Evolutionary conservation across 768 basidiomycete species (phyloP).

Genomic region (Russula earlei): DNA sequence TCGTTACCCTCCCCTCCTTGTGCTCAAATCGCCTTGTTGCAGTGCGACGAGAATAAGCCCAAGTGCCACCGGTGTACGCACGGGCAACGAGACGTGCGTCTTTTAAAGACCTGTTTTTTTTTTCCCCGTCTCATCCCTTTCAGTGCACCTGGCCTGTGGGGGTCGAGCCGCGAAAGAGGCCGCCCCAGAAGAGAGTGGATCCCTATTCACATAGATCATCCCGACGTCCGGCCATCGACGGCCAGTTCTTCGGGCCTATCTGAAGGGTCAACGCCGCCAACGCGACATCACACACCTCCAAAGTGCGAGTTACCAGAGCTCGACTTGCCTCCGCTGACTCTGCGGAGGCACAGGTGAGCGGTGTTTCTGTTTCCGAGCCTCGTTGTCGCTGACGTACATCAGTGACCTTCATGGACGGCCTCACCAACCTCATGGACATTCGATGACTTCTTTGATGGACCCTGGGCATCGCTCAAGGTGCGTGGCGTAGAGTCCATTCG

Average conservation of each 20-base stretch:
- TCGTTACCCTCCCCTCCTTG: background rate
- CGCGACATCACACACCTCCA: conserved; percentile 56
- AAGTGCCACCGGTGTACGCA: conserved; percentile 80
- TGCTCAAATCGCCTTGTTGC: conserved; percentile 3
- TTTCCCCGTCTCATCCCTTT: background rate
- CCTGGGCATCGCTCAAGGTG: conserved; percentile 20
- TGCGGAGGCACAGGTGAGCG: conserved; percentile 35
- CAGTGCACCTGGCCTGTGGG: conserved; percentile 84
- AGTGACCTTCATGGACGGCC: conserved; percentile 23
- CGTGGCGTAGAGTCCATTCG: conserved; percentile 5
- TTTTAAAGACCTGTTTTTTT: background rate
- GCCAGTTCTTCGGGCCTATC: conserved; percentile 67
- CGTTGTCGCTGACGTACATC: conserved; percentile 7
- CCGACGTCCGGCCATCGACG: conserved; percentile 54
- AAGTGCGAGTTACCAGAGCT: conserved; percentile 37
- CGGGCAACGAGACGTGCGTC: conserved; percentile 69
- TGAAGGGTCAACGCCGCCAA: conserved; percentile 63
- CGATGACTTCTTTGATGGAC: conserved; percentile 20
- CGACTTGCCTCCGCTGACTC: conserved; percentile 29
- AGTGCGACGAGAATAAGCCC: conserved; percentile 92
- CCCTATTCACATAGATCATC: conserved; percentile 32
- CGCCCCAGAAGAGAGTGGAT: conserved; percentile 36
- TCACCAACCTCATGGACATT: conserved; percentile 16
- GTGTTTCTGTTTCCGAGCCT: background rate
- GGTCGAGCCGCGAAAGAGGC: conserved; percentile 62